phyloP scores from a whole-genome alignment of 345 rosid species.

The Eutrema yunnanense region DNA sequence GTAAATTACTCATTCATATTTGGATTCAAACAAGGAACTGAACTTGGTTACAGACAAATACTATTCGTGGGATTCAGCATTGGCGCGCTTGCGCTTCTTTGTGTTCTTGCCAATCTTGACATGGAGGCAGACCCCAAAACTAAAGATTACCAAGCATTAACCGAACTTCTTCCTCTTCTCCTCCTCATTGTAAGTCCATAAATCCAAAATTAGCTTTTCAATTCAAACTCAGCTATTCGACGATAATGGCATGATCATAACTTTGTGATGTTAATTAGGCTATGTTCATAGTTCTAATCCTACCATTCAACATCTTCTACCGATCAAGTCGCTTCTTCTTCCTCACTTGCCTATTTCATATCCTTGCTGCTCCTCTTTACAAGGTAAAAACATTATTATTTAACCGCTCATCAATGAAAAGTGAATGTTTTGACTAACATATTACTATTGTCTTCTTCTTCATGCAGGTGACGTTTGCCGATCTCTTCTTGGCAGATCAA shows the following conservation, averaged over 20 bases:
- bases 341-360: slow-evolving; percentile 12
- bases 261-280: slow-evolving; percentile 24
- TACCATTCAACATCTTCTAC: slow-evolving; percentile 31
- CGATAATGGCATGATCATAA: not conserved
- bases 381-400: slow-evolving; percentile 21
- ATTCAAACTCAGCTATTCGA: not conserved
- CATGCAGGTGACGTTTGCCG: slow-evolving; percentile 54
- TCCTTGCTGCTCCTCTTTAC: slow-evolving; percentile 19
- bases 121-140: slow-evolving; percentile 47
- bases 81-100: slow-evolving; percentile 39
- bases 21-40: slow-evolving; percentile 72
- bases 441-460: not conserved
- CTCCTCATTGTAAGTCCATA: slow-evolving; percentile 31
- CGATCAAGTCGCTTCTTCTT: slow-evolving; percentile 29
- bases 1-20: slow-evolving; percentile 65
- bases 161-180: slow-evolving; percentile 44
- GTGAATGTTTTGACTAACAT: not conserved
- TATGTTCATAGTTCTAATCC: slow-evolving; percentile 12
- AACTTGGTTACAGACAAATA: slow-evolving; percentile 57
- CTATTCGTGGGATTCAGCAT: slow-evolving; percentile 48
- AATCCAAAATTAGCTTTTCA: not conserved
- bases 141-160: slow-evolving; percentile 32
- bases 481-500: slow-evolving; percentile 70
- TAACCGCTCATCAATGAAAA: not conserved
- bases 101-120: slow-evolving; percentile 55